These are phyloP conservation scores for Rhodocollybia butyracea DNA, from an alignment of 768 basidiomycete genomes.

Conservation along the genomic window DNA sequence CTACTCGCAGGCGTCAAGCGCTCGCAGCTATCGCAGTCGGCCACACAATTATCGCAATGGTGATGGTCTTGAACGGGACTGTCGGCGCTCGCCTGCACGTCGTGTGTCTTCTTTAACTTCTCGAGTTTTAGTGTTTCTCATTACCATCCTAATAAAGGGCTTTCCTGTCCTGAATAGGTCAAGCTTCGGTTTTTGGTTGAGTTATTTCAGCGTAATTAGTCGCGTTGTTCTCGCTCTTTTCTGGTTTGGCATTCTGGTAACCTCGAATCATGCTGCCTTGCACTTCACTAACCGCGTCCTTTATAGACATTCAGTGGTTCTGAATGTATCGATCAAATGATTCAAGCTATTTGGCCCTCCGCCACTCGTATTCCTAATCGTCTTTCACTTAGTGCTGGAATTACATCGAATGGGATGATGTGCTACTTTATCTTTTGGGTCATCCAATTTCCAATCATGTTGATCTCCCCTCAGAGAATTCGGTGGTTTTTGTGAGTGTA, in stretches of 20 bases:
- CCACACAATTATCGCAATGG: slow-evolving; percentile 66
- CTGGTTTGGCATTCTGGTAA: slow-evolving; percentile 76
- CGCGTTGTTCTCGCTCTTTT: slow-evolving; percentile 75
- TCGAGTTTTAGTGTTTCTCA: slow-evolving; percentile 21
- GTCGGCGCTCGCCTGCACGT: slow-evolving; percentile 75
- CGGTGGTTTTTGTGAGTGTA: slow-evolving; percentile 57
- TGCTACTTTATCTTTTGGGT: slow-evolving; percentile 80
- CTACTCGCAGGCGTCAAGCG: slow-evolving; percentile 52
- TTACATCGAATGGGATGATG: slow-evolving; percentile 67
- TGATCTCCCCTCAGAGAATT: slow-evolving; percentile 76
- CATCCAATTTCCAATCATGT: slow-evolving; percentile 71
- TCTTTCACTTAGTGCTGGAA: slow-evolving; percentile 52
- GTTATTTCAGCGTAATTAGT: slow-evolving; percentile 81
- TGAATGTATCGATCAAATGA: slow-evolving; percentile 79
- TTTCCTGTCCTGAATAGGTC: slow-evolving; percentile 71
- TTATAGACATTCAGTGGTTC: slow-evolving; percentile 54
- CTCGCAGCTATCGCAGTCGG: slow-evolving; percentile 69
- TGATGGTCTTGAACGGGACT: slow-evolving; percentile 77
- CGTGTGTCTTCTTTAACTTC: slow-evolving; percentile 39
- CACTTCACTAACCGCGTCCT: not conserved
- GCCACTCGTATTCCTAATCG: slow-evolving; percentile 61
- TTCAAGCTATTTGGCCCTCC: slow-evolving; percentile 83
- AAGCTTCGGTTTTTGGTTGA: slow-evolving; percentile 87
- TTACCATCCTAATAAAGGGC: not conserved
- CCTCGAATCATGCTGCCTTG: not conserved